Evolutionary conservation across 345 rosid species (phyloP).

Genomic region (Rhodamnia rubescens): DNA sequence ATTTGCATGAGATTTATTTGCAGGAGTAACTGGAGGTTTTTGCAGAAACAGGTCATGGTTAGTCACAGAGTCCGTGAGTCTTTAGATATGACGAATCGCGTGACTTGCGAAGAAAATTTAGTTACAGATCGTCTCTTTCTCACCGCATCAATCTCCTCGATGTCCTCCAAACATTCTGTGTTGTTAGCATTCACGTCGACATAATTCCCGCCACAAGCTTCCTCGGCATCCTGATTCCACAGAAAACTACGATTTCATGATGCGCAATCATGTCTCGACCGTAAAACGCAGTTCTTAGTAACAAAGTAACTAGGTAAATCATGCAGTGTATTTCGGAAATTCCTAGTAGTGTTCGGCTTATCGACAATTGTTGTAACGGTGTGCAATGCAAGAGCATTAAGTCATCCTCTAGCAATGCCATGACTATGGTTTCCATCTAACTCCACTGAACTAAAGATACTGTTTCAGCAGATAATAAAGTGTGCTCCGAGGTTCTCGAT

Average conservation of each 20-base stretch:
- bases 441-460: not conserved
- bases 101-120: not conserved
- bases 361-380: not conserved
- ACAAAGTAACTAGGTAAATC: not conserved
- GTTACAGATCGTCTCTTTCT: not conserved
- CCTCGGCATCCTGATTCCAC: not conserved
- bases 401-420: not conserved
- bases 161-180: constrained; percentile 5
- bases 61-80: not conserved
- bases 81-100: not conserved
- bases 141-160: constrained; percentile 12
- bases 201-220: constrained; percentile 14
- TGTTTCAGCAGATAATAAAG: not conserved
- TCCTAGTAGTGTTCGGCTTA: not conserved
- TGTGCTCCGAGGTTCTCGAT: not conserved
- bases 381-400: not conserved
- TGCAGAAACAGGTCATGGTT: not conserved
- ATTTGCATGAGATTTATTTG: constrained; percentile 20
- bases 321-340: not conserved
- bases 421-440: not conserved
- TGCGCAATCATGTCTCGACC: not conserved
- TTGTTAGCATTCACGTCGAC: constrained; percentile 12
- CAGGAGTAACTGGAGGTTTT: constrained; percentile 7
- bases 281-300: not conserved
- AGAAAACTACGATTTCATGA: not conserved